phyloP scores from a whole-genome alignment of 2,329 filamentous ascomycete genomes.

The Akanthomyces dipterigenus region DNA sequence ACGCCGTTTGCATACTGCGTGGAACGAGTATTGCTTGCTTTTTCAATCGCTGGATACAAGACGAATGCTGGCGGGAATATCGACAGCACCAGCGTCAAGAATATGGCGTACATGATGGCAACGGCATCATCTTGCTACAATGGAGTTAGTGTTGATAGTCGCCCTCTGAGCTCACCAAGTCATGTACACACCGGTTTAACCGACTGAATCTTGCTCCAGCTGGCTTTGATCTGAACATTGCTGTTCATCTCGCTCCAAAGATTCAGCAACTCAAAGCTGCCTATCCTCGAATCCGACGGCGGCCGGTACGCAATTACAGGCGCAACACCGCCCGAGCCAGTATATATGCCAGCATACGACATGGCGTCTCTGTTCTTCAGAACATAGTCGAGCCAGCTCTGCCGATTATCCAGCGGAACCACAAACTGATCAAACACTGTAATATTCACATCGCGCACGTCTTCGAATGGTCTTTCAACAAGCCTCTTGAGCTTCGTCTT shows the following conservation, averaged over 20 bases:
- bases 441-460: neutral
- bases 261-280: neutral
- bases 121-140: constrained; percentile 14
- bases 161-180: no score
- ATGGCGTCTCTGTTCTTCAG: neutral
- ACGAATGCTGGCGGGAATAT: constrained; percentile 60
- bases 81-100: constrained; percentile 65
- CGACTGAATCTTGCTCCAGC: neutral
- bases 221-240: neutral
- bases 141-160: neutral
- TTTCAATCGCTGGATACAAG: constrained; percentile 74
- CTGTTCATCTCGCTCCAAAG: constrained; percentile 6
- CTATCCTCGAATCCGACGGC: neutral
- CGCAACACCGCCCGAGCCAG: neutral
- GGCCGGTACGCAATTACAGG: neutral
- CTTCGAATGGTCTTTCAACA: neutral
- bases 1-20: constrained; percentile 86
- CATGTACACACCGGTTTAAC: neutral
- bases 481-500: neutral
- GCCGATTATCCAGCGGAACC: neutral
- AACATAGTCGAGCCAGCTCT: neutral
- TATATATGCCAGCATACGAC: neutral
- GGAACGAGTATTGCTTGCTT: constrained; percentile 65
- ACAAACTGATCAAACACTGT: neutral
- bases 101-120: constrained; percentile 48